Evolutionary conservation across 2,329 filamentous ascomycete genomes (phyloP), one percentile per base, ranked within the genome.

Genomic region (Ophiobolus disseminans): DNA sequence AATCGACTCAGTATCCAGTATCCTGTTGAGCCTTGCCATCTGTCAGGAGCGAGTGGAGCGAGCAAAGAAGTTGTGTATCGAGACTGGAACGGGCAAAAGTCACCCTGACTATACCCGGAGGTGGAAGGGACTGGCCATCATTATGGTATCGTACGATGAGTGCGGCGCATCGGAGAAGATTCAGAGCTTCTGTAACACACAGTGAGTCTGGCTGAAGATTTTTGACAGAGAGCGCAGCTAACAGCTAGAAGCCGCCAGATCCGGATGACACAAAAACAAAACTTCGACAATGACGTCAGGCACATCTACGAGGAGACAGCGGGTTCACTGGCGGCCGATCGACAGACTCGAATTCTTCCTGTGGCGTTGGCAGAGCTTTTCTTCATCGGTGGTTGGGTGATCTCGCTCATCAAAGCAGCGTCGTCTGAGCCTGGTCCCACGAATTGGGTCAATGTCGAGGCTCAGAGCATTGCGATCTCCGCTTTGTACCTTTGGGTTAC

Each of bases 81-180:
- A 36, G 5, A 42, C 34, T 3, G 48, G 45, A 4, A 49, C 55
- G 4, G 14, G 21, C 1, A 31, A 17, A 21, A 22, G 19, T 2
- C 11, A 49, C 31, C 23, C 44, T 13, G 47, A 50, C 9, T 62
- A 54, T 32, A n/a, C 42, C 9, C 38, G 28, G 5, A 55, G 49
- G 2, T 62, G 56, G 58, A 62, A 59, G 23, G 45, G 50, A 16
- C 22, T 62, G 17, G 51, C 58, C 9, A 51, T 62, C 35, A 53
- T 62, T 8, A 57, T 62, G 53, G 46, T 55, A 1, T 59, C 58
- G 5, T 62, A 62, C 28, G 58, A 62, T 32, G 58, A 62, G 10
- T 62, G 58, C 28, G 58, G 58, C 10, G 42, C 41, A 19, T 26
- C 45, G 3, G 44, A 57, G 2, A 48, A 50, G 28, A 42, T 48